Evolutionary conservation across 768 basidiomycete species (phyloP).

Genomic region (Hericium erinaceus): DNA sequence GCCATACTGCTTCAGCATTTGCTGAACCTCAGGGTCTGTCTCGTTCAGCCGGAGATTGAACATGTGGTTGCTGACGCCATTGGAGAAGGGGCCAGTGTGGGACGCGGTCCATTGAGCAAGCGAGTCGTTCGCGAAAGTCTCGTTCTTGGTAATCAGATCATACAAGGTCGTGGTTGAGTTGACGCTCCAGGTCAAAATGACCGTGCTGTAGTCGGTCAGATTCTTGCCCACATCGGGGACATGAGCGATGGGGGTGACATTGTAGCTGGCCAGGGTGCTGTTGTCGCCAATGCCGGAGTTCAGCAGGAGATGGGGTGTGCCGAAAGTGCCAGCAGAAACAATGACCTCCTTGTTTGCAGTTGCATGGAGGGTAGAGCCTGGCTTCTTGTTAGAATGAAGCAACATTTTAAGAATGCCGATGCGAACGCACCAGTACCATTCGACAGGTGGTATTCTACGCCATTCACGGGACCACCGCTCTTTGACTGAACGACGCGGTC

Average conservation of each 20-base stretch:
- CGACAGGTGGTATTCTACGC: constrained; percentile 1
- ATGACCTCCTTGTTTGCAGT: constrained; percentile 2
- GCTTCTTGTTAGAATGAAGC: no score
- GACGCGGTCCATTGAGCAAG: neutral
- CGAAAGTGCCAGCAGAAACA: neutral
- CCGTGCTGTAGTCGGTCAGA: neutral
- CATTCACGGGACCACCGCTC: neutral
- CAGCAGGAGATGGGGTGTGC: neutral
- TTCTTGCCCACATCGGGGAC: neutral
- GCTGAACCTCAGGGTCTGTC: neutral
- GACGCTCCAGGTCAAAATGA: neutral
- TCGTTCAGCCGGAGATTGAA: constrained; percentile 6
- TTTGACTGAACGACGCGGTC: neutral
- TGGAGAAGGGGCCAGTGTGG: neutral
- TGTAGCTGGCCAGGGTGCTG: neutral
- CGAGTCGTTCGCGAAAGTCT: neutral
- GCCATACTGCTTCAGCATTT: neutral
- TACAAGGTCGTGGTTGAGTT: constrained; percentile 2
- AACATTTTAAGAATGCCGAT: no score
- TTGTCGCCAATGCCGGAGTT: neutral
- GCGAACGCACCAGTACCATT: neutral
- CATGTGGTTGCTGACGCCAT: neutral
- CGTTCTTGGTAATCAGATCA: neutral
- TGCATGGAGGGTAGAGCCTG: neutral
- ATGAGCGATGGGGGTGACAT: neutral